Evolutionary conservation across 2,329 filamentous ascomycete genomes (phyloP), one percentile per base, ranked within the genome.

Genomic region (Chalaropsis ovoidea): DNA sequence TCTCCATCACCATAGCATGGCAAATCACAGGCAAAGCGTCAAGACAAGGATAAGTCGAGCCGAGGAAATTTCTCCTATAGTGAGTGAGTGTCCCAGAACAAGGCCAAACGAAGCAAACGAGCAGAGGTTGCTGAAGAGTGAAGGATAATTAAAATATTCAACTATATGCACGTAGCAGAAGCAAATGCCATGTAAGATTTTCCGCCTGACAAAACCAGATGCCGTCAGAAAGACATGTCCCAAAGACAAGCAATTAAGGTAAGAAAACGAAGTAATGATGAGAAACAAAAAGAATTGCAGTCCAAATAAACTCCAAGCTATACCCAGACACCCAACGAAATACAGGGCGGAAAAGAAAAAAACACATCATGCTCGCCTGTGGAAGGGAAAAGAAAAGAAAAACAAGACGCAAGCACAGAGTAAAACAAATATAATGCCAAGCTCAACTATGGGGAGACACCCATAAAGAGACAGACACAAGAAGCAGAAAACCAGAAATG

Each of bases 261-360:
- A 60, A 24, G 3, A 62, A 49, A 24, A 22, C 35, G 58, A 35
- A 15, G 35, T 35, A 61, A 61, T 61, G 41, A 35, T 42, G 35
- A 42, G 35, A 39, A 39, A 10, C 35, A 39, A 7, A 61, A 61
- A 15, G 15, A 61, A 47, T 31, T 45, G n/a, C 41, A 35, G 41
- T 62, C 60, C 60, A 43, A 62, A 41, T 62, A 62, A 62, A 62
- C 60, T 62, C 60, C 60, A 62, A 62, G 60, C 60, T 62, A 58
- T 13, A 58, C 54, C 54, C 54, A 58, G 60, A 31, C 43, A 62
- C 41, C 60, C 7, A 47, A 62, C 22, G 22, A 45, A 62, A 62
- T 27, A 43, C 4, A 27, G 22, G 17, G 60, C 22, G 22, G 41
- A 27, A 27, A 47, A 45, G 6, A 62, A 35, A 22, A 42, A 41